phyloP scores from a whole-genome alignment of 2,329 filamentous ascomycete genomes.

The Diplodia scrobiculata region DNA sequence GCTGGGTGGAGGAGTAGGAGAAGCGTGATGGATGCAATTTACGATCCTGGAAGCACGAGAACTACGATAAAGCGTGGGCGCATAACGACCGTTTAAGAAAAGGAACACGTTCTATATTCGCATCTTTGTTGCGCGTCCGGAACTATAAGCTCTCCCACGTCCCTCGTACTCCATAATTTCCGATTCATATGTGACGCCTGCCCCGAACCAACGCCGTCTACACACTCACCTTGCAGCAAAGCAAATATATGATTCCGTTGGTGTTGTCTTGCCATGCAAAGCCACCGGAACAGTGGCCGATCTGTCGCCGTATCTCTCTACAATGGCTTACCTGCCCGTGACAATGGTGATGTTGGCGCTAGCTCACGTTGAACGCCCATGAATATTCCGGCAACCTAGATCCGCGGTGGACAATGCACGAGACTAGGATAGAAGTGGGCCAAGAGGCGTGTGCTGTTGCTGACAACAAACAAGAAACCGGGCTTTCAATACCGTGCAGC shows the following conservation, averaged over 20 bases:
- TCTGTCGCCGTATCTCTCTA: background rate
- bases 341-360: background rate
- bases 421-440: background rate
- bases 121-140: background rate
- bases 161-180: background rate
- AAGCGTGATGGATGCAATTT: slow-evolving; percentile 50
- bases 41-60: slow-evolving; percentile 42
- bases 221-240: background rate
- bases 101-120: background rate
- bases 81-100: slow-evolving; percentile 23
- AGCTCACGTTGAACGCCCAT: background rate
- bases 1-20: slow-evolving; percentile 47
- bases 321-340: background rate
- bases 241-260: background rate
- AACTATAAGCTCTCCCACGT: background rate
- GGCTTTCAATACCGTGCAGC: background rate
- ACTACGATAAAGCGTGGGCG: slow-evolving; percentile 33
- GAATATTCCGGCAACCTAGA: background rate
- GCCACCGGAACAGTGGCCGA: background rate
- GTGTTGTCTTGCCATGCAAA: background rate
- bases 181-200: background rate
- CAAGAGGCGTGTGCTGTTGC: background rate
- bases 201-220: background rate
- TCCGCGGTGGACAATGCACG: background rate
- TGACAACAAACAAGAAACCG: background rate